Base-by-base conservation (phyloP, 2,329 filamentous ascomycete genomes). In the Arthrobotrys entomopaga region DNA sequence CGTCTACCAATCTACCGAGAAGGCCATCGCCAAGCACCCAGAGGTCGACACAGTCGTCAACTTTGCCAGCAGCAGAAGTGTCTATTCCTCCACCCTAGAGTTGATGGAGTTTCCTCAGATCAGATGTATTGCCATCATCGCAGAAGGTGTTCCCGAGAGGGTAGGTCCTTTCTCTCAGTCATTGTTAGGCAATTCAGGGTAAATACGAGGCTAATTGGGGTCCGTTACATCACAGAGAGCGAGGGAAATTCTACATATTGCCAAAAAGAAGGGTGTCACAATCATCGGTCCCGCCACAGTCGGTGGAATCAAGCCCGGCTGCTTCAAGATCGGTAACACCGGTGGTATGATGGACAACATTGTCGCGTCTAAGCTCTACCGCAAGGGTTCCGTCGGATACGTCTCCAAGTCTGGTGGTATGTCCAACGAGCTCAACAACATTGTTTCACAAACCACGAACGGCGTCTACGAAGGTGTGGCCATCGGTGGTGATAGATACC, bases 261-360 rank as follows among this genome's bases (percentile, higher is more conserved):
- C 95, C 79, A 88, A 95, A 86, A 94, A 97, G 89, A 99, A 98
- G 90, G 94, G 94, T 77, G 91, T 99, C 82, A 97, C 93, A 84
- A 99, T 99, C 83, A 97, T 99, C 81, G 95, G 95, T 78, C 95
- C 95, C 77, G 95, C 95, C 80, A 99, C 95, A 66, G 95, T 99
- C 77, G 95, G 95, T 88, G 95, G 95, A 81, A 98, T 99, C 86
- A 99, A 98, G 89, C 95, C 95, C 77, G 95, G 95, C 83, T 92
- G 91, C 83, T 99, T 94, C 91, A 99, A 98, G 89, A 99, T 99
- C 78, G 95, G 95, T 83, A 99, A 99, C 88, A 99, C 95, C 80
- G 95, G 95, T 88, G 95, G 95, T 84, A 99, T 99, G 95, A 99
- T 99, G 95, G 95, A 99, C 88, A 99, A 99, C 89, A 99, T 99